These are phyloP conservation scores for Fagopyrum homotropicum DNA, from an alignment of 148 eudicot genomes.

Conservation along the genomic window DNA sequence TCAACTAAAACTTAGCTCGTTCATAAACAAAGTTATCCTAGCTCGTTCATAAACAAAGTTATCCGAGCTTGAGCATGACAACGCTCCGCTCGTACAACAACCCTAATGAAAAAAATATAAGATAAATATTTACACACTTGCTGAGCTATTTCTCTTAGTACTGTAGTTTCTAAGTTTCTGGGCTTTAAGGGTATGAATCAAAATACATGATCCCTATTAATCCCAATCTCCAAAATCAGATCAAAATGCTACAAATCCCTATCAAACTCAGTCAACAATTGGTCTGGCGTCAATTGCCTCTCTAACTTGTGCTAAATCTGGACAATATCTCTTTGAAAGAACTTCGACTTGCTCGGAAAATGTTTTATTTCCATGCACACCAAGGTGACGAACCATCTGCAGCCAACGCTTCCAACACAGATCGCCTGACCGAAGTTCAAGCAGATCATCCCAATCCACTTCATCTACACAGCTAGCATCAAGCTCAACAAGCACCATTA, in stretches of 20 bases:
- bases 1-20: too few relatives aligned
- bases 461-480: conserved; percentile 38
- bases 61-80: too few relatives aligned
- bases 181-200: too few relatives aligned
- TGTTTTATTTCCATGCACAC: conserved; percentile 20
- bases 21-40: too few relatives aligned
- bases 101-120: too few relatives aligned
- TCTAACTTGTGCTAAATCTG: conserved; percentile 25
- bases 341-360: conserved; percentile 33
- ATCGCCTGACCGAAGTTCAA: conserved; percentile 35
- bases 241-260: neutral
- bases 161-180: too few relatives aligned
- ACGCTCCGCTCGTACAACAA: too few relatives aligned
- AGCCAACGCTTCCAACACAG: conserved; percentile 29
- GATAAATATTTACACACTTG: too few relatives aligned
- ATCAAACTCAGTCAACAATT: conserved; percentile 17
- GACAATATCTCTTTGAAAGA: conserved; percentile 30
- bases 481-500: conserved; percentile 22
- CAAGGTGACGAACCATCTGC: conserved; percentile 35
- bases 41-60: too few relatives aligned
- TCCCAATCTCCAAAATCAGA: neutral
- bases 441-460: conserved; percentile 32
- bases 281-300: conserved; percentile 26
- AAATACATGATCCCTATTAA: too few relatives aligned
- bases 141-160: too few relatives aligned